Base-by-base conservation (phyloP, 1,284 basidiomycete genomes). In the Ustilago bromivora region DNA sequence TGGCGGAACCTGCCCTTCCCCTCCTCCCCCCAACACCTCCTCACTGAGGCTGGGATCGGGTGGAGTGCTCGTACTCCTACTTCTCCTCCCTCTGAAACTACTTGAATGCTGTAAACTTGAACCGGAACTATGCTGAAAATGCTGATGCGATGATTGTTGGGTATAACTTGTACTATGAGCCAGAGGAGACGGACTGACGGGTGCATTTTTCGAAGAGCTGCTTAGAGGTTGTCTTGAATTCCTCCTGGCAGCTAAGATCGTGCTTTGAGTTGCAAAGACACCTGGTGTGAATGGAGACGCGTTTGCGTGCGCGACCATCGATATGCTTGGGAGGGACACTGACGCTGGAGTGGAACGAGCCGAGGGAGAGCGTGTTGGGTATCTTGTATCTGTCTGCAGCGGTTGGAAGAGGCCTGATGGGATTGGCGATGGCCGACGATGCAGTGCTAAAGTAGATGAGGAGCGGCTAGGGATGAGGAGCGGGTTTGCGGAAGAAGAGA, bases 331-430 rank as follows among this genome's bases (percentile, higher is more conserved):
- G 17, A 32, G 46, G 9, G 36, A 56, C 4, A 51, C 61, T 1
- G 61, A 63, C 2, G 54, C 15, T 17, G 57, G 13, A 2, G 56
- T 15, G 3, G 63, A 57, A 11, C 43, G 62, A 0, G 62, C 56
- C 9, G 58, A 66, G 47, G 53, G 46, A 1, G 58, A 60, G 4
- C 57, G 58, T 17, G 43, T 46, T 46, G 64, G 64, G 55, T 67
- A 67, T 57, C 55, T 43, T 15, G 59, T 67, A 36, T 67, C 65
- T n/a, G 59, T 67, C 19, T 32, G 31, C 17, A 67, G 32, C 3
- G 59, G 59, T 7, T 46, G 36, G 19, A 67, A 54, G 4, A 67
- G 65, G n/a, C 10, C 32, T 9, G 41, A 3, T 2, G 65, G 59
- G 13, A 67, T 57, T 23, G 65, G 59, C 19, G 54, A 52, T 19